These are phyloP conservation scores for Melastoma candidum DNA, from an alignment of 441 rosid genomes.

Conservation along the genomic window DNA sequence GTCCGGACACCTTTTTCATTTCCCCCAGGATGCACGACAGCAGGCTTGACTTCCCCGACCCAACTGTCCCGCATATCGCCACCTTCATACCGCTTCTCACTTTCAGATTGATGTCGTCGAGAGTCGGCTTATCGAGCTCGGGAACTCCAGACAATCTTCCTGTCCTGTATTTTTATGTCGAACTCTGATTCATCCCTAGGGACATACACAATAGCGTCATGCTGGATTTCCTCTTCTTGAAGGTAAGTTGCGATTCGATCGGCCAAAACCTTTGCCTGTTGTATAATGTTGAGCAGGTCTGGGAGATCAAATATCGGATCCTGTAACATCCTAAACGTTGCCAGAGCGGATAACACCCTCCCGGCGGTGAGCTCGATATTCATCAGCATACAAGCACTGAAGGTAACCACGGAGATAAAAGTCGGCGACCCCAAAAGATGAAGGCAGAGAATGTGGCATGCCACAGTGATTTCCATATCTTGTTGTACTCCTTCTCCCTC, in stretches of 20 bases:
- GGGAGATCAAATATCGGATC: slow-evolving; percentile 86
- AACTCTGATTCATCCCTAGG: slow-evolving; percentile 34
- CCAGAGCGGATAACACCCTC: slow-evolving; percentile 82
- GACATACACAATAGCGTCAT: slow-evolving; percentile 42
- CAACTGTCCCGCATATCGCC: slow-evolving; percentile 94
- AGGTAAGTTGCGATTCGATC: slow-evolving; percentile 84
- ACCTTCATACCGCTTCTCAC: slow-evolving; percentile 89
- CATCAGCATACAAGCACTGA: slow-evolving; percentile 55
- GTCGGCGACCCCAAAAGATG: slow-evolving; percentile 94
- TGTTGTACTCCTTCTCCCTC: slow-evolving; percentile 50
- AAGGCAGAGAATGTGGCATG: slow-evolving; percentile 60
- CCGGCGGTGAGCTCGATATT: slow-evolving; percentile 85
- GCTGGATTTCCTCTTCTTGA: slow-evolving; percentile 66
- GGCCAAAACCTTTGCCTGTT: slow-evolving; percentile 76
- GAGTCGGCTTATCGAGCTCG: slow-evolving; percentile 43
- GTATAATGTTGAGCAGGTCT: slow-evolving; percentile 68
- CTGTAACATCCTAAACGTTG: slow-evolving; percentile 92
- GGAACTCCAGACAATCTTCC: slow-evolving; percentile 71
- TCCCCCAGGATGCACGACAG: slow-evolving; percentile 84
- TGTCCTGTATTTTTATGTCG: slow-evolving; percentile 51
- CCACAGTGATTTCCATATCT: slow-evolving; percentile 66
- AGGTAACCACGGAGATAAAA: slow-evolving; percentile 74
- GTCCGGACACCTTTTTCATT: slow-evolving; percentile 68
- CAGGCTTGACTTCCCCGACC: slow-evolving; percentile 93
- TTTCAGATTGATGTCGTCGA: slow-evolving; percentile 49